Conservation (phyloP, 495 filamentous ascomycete genomes). For the Penicillium cataractarum region DNA sequence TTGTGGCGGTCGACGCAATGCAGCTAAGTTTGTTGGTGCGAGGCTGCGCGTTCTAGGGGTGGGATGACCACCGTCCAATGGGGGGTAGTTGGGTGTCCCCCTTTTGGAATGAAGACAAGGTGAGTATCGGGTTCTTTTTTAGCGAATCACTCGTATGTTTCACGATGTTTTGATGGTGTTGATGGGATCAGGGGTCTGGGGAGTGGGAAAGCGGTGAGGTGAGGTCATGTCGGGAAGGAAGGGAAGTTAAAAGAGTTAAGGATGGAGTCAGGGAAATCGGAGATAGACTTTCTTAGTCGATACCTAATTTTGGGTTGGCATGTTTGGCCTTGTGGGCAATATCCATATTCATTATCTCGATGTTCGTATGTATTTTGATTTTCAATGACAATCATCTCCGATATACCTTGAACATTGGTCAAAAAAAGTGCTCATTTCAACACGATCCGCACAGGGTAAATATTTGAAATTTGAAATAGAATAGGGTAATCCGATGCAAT, state of each 20-base stretch:
- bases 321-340: neutral
- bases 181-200: neutral
- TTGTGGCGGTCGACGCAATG: constrained; percentile 2
- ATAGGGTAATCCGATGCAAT: neutral
- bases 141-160: neutral
- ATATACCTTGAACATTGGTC: too few species aligned
- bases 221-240: neutral
- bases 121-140: neutral
- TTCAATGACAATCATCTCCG: too few species aligned
- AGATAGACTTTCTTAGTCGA: neutral
- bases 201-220: neutral
- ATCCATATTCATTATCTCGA: too few species aligned
- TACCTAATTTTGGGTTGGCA: neutral
- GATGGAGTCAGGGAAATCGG: neutral
- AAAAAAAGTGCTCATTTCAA: neutral
- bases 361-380: too few species aligned
- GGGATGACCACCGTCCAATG: neutral
- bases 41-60: constrained; percentile 3
- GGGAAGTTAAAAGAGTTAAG: too few species aligned
- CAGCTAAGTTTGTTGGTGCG: neutral
- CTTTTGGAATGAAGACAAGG: neutral
- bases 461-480: neutral
- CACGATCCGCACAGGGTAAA: neutral
- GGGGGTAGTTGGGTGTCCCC: neutral
- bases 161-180: neutral